phyloP scores from a whole-genome alignment of 495 filamentous ascomycete species.

The Aspergillus sparsus region DNA sequence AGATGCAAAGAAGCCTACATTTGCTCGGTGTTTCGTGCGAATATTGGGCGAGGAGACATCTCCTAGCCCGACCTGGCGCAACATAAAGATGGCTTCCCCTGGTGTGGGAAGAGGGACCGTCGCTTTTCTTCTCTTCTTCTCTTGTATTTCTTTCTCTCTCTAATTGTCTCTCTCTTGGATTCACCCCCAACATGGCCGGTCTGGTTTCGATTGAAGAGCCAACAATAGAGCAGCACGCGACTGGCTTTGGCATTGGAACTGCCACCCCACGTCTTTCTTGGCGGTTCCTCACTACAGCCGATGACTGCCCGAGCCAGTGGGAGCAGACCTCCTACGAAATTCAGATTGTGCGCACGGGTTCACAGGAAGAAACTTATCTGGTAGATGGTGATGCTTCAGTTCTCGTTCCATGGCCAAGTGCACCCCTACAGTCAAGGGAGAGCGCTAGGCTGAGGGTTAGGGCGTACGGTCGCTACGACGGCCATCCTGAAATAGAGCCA shows the following conservation, averaged over 20 bases:
- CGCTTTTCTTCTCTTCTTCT: no score
- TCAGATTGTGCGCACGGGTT: constrained; percentile 19
- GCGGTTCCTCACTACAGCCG: constrained; percentile 27
- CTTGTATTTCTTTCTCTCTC: not conserved
- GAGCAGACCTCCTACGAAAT: constrained; percentile 40
- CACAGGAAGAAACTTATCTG: constrained; percentile 17
- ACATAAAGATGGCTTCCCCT: not conserved
- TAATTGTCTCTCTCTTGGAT: not conserved
- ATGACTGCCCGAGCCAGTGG: constrained; percentile 25
- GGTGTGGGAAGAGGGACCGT: not conserved
- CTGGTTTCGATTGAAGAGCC: constrained; percentile 18
- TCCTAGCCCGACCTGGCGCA: not conserved
- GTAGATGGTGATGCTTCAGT: constrained; percentile 35
- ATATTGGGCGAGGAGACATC: not conserved
- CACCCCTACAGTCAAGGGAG: constrained; percentile 44
- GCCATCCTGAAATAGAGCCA: constrained; percentile 15
- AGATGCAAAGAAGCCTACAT: not conserved
- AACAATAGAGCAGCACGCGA: constrained; percentile 37
- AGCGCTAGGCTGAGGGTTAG: constrained; percentile 41
- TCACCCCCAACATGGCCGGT: constrained; percentile 11
- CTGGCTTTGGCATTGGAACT: constrained; percentile 33
- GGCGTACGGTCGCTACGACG: constrained; percentile 24
- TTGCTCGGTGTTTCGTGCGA: constrained; percentile 5
- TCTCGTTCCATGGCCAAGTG: constrained; percentile 53
- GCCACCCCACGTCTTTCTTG: constrained; percentile 38